These are phyloP conservation scores for Hymenotorrendiella dingleyae DNA, from an alignment of 2,329 filamentous ascomycete genomes.

Conservation along the genomic window DNA sequence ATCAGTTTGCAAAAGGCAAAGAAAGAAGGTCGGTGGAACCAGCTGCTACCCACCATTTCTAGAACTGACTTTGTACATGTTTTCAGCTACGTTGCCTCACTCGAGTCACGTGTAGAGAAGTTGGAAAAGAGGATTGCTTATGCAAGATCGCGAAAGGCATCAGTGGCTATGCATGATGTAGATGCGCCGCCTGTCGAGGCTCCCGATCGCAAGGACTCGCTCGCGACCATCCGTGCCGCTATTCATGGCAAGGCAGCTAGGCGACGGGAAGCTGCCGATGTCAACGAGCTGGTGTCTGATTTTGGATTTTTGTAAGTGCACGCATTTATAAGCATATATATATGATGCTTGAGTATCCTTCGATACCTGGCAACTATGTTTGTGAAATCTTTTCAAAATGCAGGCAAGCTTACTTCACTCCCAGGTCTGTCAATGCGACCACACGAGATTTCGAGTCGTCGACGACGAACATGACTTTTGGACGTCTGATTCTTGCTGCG, in stretches of 20 bases:
- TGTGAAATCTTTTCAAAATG: too few relatives aligned
- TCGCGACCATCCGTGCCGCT: slow-evolving; percentile 54
- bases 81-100: slow-evolving; percentile 77
- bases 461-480: slow-evolving; percentile 85
- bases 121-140: slow-evolving; percentile 72
- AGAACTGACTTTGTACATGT: slow-evolving; percentile 14
- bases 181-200: slow-evolving; percentile 40
- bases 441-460: slow-evolving; percentile 90
- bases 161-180: slow-evolving; percentile 58
- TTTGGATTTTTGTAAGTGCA: slow-evolving; percentile 76
- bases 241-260: slow-evolving; percentile 60
- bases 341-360: too few relatives aligned
- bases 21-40: slow-evolving; percentile 63
- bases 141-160: slow-evolving; percentile 64
- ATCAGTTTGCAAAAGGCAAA: slow-evolving; percentile 92
- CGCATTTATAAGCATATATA: not conserved
- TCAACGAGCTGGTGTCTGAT: slow-evolving; percentile 87
- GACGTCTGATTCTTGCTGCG: slow-evolving; percentile 78
- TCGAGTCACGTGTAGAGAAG: slow-evolving; percentile 87
- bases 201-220: slow-evolving; percentile 57
- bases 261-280: slow-evolving; percentile 71
- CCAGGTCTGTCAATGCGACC: slow-evolving; percentile 85
- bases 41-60: not conserved
- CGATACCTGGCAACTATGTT: too few relatives aligned
- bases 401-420: slow-evolving; percentile 8